Evolutionary conservation across 2,329 filamentous ascomycete genomes (phyloP).

Genomic region (Fusarium heterosporum): DNA sequence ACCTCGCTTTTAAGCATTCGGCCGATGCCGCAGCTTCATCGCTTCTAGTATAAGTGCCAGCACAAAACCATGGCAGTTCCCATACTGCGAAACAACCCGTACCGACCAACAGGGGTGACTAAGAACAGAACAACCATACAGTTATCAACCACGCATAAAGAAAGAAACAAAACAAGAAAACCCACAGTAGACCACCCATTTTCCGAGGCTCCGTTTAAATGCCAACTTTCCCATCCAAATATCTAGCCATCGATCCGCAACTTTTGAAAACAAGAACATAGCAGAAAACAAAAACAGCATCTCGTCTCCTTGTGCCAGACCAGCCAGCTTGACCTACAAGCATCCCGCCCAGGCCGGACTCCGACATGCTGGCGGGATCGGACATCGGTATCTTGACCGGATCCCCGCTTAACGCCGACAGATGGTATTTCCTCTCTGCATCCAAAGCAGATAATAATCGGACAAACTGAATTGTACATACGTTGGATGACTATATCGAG

Average conservation of each 20-base stretch:
- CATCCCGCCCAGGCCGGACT: not conserved
- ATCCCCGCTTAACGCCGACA: constrained; percentile 7
- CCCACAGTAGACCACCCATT: constrained; percentile 8
- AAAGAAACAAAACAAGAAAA: not conserved
- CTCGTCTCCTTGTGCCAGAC: constrained; percentile 2
- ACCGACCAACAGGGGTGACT: constrained; percentile 15
- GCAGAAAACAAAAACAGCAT: not conserved
- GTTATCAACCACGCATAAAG: not conserved
- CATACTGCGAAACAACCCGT: constrained; percentile 5
- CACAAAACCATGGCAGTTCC: constrained; percentile 3
- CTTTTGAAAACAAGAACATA: constrained; percentile 14
- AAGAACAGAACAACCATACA: constrained; percentile 9
- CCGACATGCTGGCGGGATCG: not conserved
- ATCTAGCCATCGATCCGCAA: constrained; percentile 25
- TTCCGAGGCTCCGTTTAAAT: constrained; percentile 37
- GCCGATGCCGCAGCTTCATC: constrained; percentile 34
- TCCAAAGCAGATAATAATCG: not conserved
- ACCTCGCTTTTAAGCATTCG: constrained; percentile 38
- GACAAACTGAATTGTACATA: constrained; percentile 2
- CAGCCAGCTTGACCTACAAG: constrained; percentile 15
- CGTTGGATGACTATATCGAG: constrained; percentile 19
- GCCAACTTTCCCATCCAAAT: constrained; percentile 34
- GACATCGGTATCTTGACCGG: constrained; percentile 4
- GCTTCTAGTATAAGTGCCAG: constrained; percentile 30
- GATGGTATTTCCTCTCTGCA: not conserved